phyloP scores from a whole-genome alignment of 106 monocot genomes.

The Cymbidium sinense region DNA sequence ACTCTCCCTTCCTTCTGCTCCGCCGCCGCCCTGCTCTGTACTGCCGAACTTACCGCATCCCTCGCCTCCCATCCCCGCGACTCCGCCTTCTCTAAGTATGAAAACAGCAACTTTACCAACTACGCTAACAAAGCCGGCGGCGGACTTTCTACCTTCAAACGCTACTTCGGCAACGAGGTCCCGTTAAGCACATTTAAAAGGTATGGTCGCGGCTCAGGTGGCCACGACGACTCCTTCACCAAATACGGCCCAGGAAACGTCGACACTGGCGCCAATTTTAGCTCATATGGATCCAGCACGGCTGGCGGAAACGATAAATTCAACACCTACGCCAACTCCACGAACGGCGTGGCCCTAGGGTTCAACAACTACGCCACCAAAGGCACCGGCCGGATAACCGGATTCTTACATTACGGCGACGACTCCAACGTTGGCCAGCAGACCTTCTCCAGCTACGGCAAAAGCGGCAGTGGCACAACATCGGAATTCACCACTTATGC shows the following conservation, averaged over 20 bases:
- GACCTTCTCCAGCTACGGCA: constrained; percentile 77
- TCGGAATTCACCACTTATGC: constrained; percentile 47
- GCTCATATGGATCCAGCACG: constrained; percentile 46
- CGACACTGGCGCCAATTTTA: constrained; percentile 63
- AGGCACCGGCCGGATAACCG: constrained; percentile 24
- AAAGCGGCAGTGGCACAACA: constrained; percentile 29
- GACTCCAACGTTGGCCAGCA: constrained; percentile 68
- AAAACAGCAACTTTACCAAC: constrained; percentile 64
- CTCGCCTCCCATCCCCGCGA: constrained; percentile 4
- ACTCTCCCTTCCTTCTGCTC: constrained; percentile 48
- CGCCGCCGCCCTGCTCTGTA: constrained; percentile 16
- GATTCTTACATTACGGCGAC: constrained; percentile 53
- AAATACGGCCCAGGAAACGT: constrained; percentile 45
- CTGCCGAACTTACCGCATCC: neutral
- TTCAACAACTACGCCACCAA: constrained; percentile 74
- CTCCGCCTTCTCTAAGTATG: constrained; percentile 40
- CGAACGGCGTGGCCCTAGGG: constrained; percentile 47
- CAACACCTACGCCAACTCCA: constrained; percentile 27
- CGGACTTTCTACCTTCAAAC: constrained; percentile 48
- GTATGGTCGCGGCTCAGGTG: constrained; percentile 50
- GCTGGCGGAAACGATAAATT: constrained; percentile 47
- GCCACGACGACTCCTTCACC: constrained; percentile 41
- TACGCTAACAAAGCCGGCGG: constrained; percentile 44
- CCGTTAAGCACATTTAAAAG: constrained; percentile 75
- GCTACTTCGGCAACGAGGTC: constrained; percentile 61